Base-by-base conservation (phyloP, 176 grass and related monocot species). In the Hsuehochloa calcarea region DNA sequence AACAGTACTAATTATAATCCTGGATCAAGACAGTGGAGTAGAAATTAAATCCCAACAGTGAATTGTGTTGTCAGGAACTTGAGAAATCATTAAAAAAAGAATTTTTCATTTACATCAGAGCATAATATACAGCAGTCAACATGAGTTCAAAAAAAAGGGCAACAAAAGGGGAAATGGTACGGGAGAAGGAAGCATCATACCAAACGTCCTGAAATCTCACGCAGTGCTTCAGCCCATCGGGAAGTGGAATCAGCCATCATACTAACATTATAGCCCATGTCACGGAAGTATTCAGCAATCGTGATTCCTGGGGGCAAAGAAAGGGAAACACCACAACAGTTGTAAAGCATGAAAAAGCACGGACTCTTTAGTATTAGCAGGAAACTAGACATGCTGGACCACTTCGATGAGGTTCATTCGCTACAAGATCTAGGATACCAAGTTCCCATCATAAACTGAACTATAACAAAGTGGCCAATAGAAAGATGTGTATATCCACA, bases 171-270 rank as follows among this genome's bases (percentile, higher is more conserved):
- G 35, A 85, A 79, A 13, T 20, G 2, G 34, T 44, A 85, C 27
- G 3, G 2, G 31, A 23, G 16, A 73, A 34, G 55, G 31, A 80
- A 72, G 34, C 27, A 77, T 23, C 35, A 68, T 88, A 91, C 90
- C 86, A 91, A 63, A 85, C 90, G 76, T 80, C 90, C 90, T 17
- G 90, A 91, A 49, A 91, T 91, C 70, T 91, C 90, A 82, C 90
- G 90, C 59, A 92, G 80, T 19, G 93, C 93, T 86, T 95, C 93
- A 14, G 90, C 93, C 93, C 93, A 95, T 45, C 93, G 86, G 17
- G 90, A 95, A 16, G 93, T 95, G 25, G 93, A 95, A 78, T 95
- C 93, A 87, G 93, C 90, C 93, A 95, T 95, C 93, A 95, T 95
- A 85, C 93, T 95, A 78, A 95, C 93, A 91, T 95, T 95, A 55